Conservation (phyloP, 208 protist genomes). For the Trypanosoma caninum region DNA sequence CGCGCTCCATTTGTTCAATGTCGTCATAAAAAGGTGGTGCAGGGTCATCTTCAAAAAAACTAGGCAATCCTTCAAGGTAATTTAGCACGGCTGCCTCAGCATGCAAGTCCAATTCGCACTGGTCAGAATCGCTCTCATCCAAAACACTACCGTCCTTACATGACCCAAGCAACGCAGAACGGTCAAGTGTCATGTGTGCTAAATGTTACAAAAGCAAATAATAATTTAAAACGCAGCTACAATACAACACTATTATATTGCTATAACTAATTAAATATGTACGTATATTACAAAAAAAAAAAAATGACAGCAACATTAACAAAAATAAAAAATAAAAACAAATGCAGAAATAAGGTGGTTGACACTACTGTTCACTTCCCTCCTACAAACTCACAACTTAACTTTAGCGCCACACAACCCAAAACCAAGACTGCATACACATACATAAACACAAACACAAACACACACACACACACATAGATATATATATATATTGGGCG, state of each 20-base stretch:
- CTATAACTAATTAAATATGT: not conserved
- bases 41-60: conserved; percentile 13
- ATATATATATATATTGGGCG: not conserved
- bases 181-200: not conserved
- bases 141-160: not conserved
- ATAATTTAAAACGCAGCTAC: not conserved
- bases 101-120: not conserved
- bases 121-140: not conserved
- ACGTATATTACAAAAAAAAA: not conserved
- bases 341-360: conserved; percentile 11
- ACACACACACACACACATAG: not conserved
- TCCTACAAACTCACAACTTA: too few species aligned
- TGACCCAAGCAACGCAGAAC: not conserved
- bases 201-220: not conserved
- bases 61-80: conserved; percentile 16
- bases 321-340: conserved; percentile 16
- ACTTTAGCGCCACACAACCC: too few species aligned
- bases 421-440: conserved; percentile 5
- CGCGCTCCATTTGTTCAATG: not conserved
- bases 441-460: conserved; percentile 3
- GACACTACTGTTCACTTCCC: too few species aligned
- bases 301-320: not conserved
- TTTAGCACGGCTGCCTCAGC: not conserved
- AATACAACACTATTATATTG: not conserved
- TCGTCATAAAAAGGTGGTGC: not conserved